phyloP scores from a whole-genome alignment of 108 stramenopile species.

The Nitzschia sp. region DNA sequence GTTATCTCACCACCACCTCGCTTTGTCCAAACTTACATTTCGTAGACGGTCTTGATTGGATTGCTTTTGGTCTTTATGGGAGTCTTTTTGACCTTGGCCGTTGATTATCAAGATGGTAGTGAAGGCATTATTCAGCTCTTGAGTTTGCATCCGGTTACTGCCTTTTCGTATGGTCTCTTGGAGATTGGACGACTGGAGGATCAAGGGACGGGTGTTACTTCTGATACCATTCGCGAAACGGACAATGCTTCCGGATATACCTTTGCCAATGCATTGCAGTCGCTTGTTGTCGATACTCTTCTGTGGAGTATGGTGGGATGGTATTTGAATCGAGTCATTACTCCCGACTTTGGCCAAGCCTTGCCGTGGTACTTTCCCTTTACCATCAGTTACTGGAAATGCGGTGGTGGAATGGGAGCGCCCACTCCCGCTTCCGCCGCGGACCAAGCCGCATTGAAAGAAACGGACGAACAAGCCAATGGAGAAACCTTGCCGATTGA shows the following conservation, averaged over 20 bases:
- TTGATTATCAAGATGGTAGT: constrained; percentile 48
- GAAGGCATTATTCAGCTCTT: constrained; percentile 35
- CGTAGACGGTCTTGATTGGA: constrained; percentile 55
- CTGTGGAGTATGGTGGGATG: constrained; percentile 83
- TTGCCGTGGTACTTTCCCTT: constrained; percentile 84
- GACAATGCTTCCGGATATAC: constrained; percentile 71
- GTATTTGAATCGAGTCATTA: constrained; percentile 87
- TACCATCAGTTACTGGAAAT: constrained; percentile 70
- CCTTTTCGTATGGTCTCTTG: constrained; percentile 71
- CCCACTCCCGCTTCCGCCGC: neutral
- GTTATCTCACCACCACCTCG: neutral
- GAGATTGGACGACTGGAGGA: constrained; percentile 83
- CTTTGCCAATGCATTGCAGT: constrained; percentile 51
- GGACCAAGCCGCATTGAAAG: neutral
- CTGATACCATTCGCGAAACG: constrained; percentile 38
- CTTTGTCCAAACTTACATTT: neutral
- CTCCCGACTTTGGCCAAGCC: constrained; percentile 81
- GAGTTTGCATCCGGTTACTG: constrained; percentile 79
- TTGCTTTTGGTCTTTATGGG: constrained; percentile 79
- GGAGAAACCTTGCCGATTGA: constrained; percentile 46
- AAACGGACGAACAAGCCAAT: constrained; percentile 28
- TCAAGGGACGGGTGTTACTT: constrained; percentile 58
- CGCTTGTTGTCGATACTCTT: constrained; percentile 71
- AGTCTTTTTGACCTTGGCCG: constrained; percentile 61
- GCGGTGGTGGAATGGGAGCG: constrained; percentile 20